Conservation (phyloP, 352 stramenopile genomes). For the Lagenidium sp. region DNA sequence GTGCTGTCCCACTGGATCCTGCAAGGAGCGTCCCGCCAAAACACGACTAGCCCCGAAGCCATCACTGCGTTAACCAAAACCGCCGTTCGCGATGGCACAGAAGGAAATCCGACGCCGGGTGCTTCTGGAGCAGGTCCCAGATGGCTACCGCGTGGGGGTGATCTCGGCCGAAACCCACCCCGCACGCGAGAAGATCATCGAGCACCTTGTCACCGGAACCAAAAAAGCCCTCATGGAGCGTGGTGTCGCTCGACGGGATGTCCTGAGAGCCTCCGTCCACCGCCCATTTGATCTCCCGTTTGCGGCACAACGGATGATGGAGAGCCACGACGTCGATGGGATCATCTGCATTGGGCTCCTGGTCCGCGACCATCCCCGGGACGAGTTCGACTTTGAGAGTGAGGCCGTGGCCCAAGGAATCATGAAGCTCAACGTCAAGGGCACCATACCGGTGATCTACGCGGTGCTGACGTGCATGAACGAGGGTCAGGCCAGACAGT, state of each 20-base stretch:
- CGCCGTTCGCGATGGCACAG: conserved; percentile 8
- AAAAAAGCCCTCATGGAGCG: conserved; percentile 8
- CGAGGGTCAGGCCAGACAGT: conserved; percentile 3
- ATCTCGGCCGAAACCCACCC: conserved; percentile 11
- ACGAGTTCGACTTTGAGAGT: conserved; percentile 13
- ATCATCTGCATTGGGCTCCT: conserved; percentile 12
- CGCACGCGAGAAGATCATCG: conserved; percentile 9
- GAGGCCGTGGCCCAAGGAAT: conserved; percentile 10
- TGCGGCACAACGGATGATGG: conserved; percentile 10
- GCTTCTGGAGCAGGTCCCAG: not conserved
- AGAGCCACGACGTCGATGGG: conserved; percentile 4
- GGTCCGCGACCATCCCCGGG: conserved; percentile 8
- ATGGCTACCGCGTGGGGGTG: conserved; percentile 10
- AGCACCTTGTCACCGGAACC: conserved; percentile 7
- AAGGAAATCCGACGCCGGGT: conserved; percentile 4
- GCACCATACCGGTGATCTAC: conserved; percentile 11
- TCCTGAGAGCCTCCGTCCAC: conserved; percentile 7
- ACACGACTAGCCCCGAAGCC: no score
- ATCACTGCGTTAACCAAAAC: no score
- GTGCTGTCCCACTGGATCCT: no score
- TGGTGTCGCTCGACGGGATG: conserved; percentile 10
- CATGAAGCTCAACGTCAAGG: conserved; percentile 21
- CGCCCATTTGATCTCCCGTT: conserved; percentile 15
- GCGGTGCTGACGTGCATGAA: conserved; percentile 10
- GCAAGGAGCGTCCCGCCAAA: not conserved